Conservation (phyloP, 176 grass and related monocot genomes). For the Olyra latifolia region DNA sequence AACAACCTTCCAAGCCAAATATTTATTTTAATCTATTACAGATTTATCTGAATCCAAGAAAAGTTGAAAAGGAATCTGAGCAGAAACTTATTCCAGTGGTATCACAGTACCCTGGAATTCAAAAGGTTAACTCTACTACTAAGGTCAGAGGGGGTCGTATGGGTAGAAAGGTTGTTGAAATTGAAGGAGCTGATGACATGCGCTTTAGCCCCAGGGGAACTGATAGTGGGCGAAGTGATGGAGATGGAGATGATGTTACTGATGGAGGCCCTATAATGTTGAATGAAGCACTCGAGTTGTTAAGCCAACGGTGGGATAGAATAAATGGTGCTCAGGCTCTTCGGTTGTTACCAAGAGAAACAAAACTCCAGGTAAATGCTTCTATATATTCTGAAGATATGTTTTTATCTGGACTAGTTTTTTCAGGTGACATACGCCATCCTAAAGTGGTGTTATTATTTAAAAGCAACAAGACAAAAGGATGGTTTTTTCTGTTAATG, state of each 20-base stretch:
- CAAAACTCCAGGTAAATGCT: conserved; percentile 81
- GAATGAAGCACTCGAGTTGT: conserved; percentile 87
- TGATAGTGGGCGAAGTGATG: conserved; percentile 93
- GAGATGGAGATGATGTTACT: conserved; percentile 83
- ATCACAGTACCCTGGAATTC: conserved; percentile 67
- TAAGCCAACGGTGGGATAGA: conserved; percentile 96
- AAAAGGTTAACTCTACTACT: conserved; percentile 40
- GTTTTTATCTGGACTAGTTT: conserved; percentile 14
- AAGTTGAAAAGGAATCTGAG: conserved; percentile 70
- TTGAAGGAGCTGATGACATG: conserved; percentile 78
- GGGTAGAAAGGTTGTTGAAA: conserved; percentile 87
- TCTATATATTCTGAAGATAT: conserved; percentile 21
- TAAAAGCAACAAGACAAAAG: neutral
- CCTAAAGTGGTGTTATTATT: neutral
- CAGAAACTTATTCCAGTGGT: conserved; percentile 58
- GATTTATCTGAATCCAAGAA: conserved; percentile 93
- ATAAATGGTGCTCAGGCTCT: conserved; percentile 98
- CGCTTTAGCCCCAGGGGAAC: conserved; percentile 68
- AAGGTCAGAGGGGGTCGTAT: conserved; percentile 64
- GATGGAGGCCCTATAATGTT: conserved; percentile 86
- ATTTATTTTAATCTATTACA: conserved; percentile 97
- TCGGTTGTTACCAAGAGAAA: conserved; percentile 90
- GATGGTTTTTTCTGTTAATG: neutral
- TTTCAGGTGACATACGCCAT: neutral
- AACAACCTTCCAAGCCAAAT: conserved; percentile 83